Conservation (phyloP, 169 alveolate genomes). For the Besnoitia besnoiti region DNA sequence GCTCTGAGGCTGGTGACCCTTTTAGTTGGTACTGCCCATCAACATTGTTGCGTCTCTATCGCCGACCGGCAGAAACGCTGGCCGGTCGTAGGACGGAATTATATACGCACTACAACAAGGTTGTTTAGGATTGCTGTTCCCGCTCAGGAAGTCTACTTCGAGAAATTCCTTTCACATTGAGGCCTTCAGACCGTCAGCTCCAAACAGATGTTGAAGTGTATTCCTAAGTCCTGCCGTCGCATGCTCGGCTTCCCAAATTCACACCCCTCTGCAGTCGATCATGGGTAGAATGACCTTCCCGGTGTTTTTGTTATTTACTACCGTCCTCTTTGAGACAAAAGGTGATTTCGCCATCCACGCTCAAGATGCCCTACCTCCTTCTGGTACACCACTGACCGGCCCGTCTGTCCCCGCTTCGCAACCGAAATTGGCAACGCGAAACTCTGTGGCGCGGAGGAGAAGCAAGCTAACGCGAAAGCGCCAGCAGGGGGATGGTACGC, state of each 20-base stretch:
- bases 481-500: too few species aligned
- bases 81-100: too few species aligned
- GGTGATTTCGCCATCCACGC: neutral
- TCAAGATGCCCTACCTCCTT: neutral
- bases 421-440: too few species aligned
- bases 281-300: neutral
- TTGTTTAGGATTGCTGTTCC: too few species aligned
- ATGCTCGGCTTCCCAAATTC: neutral
- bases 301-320: neutral
- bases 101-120: too few species aligned
- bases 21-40: too few species aligned
- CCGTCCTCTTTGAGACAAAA: neutral
- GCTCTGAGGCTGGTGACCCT: too few species aligned
- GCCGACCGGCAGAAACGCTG: too few species aligned
- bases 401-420: too few species aligned
- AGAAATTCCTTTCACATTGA: neutral
- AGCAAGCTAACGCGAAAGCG: too few species aligned
- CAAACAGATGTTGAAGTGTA: neutral
- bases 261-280: neutral
- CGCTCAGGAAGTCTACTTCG: neutral
- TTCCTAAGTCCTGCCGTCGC: neutral
- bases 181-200: neutral
- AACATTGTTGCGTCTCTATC: too few species aligned
- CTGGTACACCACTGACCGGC: neutral
- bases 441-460: too few species aligned